Conservation (phyloP, 2,329 filamentous ascomycete genomes). For the Cladorrhinum sp. region DNA sequence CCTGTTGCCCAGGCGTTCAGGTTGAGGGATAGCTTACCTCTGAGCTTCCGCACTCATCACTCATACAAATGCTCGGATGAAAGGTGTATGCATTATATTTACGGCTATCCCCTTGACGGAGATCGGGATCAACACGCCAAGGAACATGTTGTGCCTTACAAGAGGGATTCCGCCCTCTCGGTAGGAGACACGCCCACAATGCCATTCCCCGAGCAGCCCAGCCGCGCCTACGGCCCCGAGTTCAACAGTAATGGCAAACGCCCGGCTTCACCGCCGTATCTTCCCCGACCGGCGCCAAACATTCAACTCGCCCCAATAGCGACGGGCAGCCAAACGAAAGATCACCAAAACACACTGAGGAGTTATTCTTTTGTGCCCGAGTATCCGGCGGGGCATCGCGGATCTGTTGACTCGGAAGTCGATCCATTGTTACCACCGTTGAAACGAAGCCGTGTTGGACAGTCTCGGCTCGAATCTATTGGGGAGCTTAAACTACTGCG, state of each 20-base stretch:
- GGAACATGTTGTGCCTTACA: conserved; percentile 42
- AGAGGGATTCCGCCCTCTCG: conserved; percentile 46
- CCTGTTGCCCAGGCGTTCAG: conserved; percentile 43
- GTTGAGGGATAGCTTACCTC: conserved; percentile 36
- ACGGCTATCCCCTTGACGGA: conserved; percentile 50
- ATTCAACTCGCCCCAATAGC: conserved; percentile 37
- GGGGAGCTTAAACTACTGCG: conserved; percentile 52
- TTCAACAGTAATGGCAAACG: conserved; percentile 26
- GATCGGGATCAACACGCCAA: conserved; percentile 52
- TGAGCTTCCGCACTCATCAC: conserved; percentile 35
- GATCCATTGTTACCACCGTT: conserved; percentile 54
- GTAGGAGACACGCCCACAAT: conserved; percentile 37
- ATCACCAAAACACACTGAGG: conserved; percentile 41
- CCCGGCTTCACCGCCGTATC: conserved; percentile 39
- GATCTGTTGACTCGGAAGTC: conserved; percentile 45
- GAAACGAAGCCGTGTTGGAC: conserved; percentile 51
- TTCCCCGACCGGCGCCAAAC: conserved; percentile 35
- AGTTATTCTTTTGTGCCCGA: conserved; percentile 42
- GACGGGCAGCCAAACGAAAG: conserved; percentile 35
- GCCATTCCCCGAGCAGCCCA: conserved; percentile 35
- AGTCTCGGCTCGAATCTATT: conserved; percentile 54
- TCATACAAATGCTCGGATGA: conserved; percentile 56
- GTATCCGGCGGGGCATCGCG: conserved; percentile 36
- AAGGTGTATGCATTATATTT: conserved; percentile 55
- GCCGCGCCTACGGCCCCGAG: conserved; percentile 33